These are phyloP conservation scores for Rhododendron kiyosumense DNA, from an alignment of 148 eudicot genomes.

Conservation along the genomic window DNA sequence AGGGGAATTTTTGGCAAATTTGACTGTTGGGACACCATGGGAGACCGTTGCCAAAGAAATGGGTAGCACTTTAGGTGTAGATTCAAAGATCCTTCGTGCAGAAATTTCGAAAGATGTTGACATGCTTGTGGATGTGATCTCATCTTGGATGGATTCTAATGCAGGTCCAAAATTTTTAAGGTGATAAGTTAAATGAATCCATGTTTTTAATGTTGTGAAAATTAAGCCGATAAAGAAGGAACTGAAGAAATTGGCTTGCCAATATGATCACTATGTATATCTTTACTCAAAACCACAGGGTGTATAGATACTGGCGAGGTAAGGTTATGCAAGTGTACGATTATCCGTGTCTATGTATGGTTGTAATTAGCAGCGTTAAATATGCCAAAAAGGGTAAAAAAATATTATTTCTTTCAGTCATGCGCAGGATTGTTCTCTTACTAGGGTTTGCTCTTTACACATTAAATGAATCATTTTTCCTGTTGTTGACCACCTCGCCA, in stretches of 20 bases:
- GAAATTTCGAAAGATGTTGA: slow-evolving; percentile 64
- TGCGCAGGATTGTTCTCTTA: neutral
- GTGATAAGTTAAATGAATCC: slow-evolving; percentile 19
- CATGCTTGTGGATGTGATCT: slow-evolving; percentile 63
- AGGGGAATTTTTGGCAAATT: slow-evolving; percentile 68
- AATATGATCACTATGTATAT: neutral
- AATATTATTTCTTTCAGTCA: neutral
- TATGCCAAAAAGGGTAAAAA: neutral
- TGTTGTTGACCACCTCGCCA: too few species aligned
- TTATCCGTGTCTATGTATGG: neutral
- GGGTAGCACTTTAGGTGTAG: slow-evolving; percentile 55
- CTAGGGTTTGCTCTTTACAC: too few species aligned
- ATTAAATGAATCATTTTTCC: too few species aligned
- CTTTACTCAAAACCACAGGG: neutral
- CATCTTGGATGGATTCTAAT: slow-evolving; percentile 63
- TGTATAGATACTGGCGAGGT: too few species aligned
- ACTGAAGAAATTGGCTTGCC: neutral
- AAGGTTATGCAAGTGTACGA: neutral
- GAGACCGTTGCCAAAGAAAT: slow-evolving; percentile 80
- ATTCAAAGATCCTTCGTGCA: slow-evolving; percentile 53
- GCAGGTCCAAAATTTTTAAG: slow-evolving; percentile 50
- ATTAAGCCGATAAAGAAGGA: neutral
- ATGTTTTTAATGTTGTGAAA: neutral
- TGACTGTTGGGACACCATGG: slow-evolving; percentile 89
- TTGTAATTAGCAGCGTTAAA: slow-evolving; percentile 3